A percentile compares a stretch with the other conserved stretches of the same genome.
phyloP scores from a whole-genome alignment of 495 filamentous ascomycete genomes.

The Neurospora sublineolata region DNA sequence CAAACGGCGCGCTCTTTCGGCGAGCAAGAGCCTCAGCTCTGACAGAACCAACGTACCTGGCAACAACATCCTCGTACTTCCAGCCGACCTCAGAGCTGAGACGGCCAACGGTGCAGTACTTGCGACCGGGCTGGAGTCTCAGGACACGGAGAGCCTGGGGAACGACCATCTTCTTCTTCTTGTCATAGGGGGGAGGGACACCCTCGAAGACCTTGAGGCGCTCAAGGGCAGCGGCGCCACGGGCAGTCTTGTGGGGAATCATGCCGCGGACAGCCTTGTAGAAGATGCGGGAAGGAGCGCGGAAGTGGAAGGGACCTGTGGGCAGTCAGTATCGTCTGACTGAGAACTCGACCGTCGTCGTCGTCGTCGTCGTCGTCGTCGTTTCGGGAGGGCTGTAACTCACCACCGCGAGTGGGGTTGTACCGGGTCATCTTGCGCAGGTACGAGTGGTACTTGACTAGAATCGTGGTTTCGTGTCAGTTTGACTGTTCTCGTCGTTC shows the following conservation, averaged over 20 bases:
- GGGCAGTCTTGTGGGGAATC: conserved; percentile 99
- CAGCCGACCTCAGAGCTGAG: conserved; percentile 98
- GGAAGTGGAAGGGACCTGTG: conserved; percentile 97
- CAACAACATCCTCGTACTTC: conserved; percentile 99
- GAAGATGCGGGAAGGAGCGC: conserved; percentile 95
- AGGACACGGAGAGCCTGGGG: conserved; percentile 93
- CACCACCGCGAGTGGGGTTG: conserved; percentile 96
- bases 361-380: conserved; percentile 4
- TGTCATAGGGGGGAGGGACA: conserved; percentile 96
- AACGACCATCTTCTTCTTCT: conserved; percentile 98
- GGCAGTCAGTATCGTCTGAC: conserved; percentile 27
- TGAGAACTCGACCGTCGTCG: conserved; percentile 5
- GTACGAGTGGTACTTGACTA: conserved; percentile 99
- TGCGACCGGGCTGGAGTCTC: conserved; percentile 91
- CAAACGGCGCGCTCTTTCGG: not conserved
- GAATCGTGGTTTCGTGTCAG: conserved; percentile 26
- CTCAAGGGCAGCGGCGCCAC: conserved; percentile 90
- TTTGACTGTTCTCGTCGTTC: conserved; percentile 5
- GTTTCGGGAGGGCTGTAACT: conserved; percentile 21
- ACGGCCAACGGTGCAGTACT: conserved; percentile 97
- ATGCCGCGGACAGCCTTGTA: conserved; percentile 99
- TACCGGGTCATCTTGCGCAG: conserved; percentile 98
- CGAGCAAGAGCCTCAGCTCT: not conserved
- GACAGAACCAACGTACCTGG: conserved; percentile 55
- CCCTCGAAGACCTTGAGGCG: conserved; percentile 99